Base-by-base conservation (phyloP, 768 basidiomycete species). In the Ramaria sp. region DNA sequence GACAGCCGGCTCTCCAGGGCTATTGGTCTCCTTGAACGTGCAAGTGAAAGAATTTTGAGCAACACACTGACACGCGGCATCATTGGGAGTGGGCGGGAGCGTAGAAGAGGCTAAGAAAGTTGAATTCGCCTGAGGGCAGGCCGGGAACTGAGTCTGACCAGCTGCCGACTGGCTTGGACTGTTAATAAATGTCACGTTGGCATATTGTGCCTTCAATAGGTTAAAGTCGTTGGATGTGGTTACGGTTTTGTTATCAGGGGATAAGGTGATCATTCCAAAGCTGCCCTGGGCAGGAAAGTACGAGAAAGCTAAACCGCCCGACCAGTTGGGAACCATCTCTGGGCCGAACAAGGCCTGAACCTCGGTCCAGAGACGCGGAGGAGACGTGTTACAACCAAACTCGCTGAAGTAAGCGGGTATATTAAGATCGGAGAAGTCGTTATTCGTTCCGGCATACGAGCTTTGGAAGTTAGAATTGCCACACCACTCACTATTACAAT, bases 341-440 rank as follows among this genome's bases (percentile, higher is more conserved):
- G 77, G 66, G 59, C 85, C 78, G 68, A 89, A 88, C 27, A 95
- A 75, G 27, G 84, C 80, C 48, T 69, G 75, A 13, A 82, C 80
- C 67, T 96, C 93, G 37, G 82, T 83, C 90, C 91, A 96, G 34
- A 83, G 71, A 64, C 87, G 81, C 50, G 88, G 78, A 20, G 71
- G 73, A 22, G 66, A 68, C 7, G 73, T 75, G 65, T 84, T 80
- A 67, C 87, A 89, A 57, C 91, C 88, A 54, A 79, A 95, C 76
- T 91, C 90, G 66, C 88, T 87, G 72, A 95, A 90, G 75, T 95
- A 94, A 9, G 91, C 89, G 1, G 81, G 81, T 27, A 94, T 79
- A 58, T 88, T 88, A 68, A 82, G 86, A 59, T 70, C 69, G 17
- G 64, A 67, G 33, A 65, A 61, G 27, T 67, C 66, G 46, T 39